phyloP scores from a whole-genome alignment of 345 rosid species.

The Eutrema japonicum region DNA sequence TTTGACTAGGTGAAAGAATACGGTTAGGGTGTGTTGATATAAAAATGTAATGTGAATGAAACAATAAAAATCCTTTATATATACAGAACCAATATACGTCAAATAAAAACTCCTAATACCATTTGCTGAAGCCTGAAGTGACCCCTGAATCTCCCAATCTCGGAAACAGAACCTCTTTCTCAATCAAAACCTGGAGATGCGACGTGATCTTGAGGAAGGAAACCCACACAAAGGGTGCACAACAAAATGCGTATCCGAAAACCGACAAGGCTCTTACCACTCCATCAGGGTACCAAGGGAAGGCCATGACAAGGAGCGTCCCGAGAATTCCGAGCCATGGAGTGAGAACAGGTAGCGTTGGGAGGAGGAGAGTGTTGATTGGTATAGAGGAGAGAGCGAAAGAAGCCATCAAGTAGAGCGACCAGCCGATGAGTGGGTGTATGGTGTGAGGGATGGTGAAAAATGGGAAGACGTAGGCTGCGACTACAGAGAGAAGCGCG shows the following conservation, averaged over 20 bases:
- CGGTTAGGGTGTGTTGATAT: constrained; percentile 21
- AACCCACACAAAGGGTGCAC: constrained; percentile 74
- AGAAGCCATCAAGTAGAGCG: constrained; percentile 72
- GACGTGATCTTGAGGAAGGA: constrained; percentile 58
- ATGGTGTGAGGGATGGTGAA: constrained; percentile 83
- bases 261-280: constrained; percentile 71
- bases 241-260: constrained; percentile 75
- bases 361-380: constrained; percentile 71
- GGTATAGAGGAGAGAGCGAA: constrained; percentile 70
- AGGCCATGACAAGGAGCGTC: constrained; percentile 79
- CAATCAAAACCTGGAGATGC: constrained; percentile 70
- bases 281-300: constrained; percentile 79
- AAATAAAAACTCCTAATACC: constrained; percentile 46
- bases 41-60: constrained; percentile 32
- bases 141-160: constrained; percentile 59
- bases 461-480: constrained; percentile 76
- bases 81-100: constrained; percentile 38
- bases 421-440: constrained; percentile 87
- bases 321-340: constrained; percentile 77
- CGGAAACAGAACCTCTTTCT: constrained; percentile 79
- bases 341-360: constrained; percentile 59
- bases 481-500: constrained; percentile 77
- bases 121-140: constrained; percentile 56
- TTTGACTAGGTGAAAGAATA: neutral
- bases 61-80: constrained; percentile 36